Percentiles rank a stretch among this genome's conserved stretches.
phyloP scores from a whole-genome alignment of 345 rosid genomes.

The Jatropha curcas region DNA sequence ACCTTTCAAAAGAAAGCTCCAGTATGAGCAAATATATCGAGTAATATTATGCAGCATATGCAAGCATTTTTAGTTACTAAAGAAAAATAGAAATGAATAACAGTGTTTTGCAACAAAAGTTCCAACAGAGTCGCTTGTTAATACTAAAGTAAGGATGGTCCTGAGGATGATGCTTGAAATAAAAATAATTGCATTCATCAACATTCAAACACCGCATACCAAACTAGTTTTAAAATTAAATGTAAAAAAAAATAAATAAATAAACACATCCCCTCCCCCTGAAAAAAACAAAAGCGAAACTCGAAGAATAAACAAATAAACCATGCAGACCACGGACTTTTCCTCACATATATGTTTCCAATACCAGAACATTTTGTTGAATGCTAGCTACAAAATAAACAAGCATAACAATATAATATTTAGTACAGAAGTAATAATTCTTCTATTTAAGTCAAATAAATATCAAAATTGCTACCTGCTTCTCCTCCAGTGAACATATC shows the following conservation, averaged over 20 bases:
- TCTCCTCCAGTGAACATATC: conserved; percentile 66
- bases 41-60: not conserved
- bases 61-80: not conserved
- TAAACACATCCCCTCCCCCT: no score
- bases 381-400: no score
- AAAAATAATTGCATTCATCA: no score
- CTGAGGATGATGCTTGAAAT: not conserved
- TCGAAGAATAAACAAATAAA: not conserved
- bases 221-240: no score
- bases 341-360: no score
- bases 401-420: no score
- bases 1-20: not conserved
- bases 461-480: conserved; percentile 57
- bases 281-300: no score
- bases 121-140: not conserved
- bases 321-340: not conserved
- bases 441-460: not conserved
- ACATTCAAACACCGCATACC: not conserved
- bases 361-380: no score
- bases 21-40: not conserved
- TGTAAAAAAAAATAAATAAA: no score
- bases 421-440: not conserved
- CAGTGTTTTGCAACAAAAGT: not conserved
- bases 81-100: not conserved
- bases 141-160: not conserved